Percentiles rank a stretch among this genome's conserved stretches.
These are phyloP conservation scores for Talinum fruticosum DNA, from an alignment of 148 eudicot species.

Conservation along the genomic window DNA sequence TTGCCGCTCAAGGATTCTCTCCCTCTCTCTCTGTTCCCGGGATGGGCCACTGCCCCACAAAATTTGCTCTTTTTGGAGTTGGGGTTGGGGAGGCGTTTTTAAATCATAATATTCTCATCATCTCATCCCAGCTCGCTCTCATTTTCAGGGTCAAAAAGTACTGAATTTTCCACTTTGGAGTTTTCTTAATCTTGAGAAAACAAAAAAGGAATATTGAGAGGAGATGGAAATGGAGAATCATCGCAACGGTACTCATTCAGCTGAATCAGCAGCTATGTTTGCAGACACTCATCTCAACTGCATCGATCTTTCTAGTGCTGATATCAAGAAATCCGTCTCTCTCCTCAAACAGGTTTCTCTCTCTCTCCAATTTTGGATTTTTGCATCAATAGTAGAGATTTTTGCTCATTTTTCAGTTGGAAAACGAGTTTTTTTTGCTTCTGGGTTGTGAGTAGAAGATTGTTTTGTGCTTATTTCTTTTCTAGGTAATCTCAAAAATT, in stretches of 20 bases:
- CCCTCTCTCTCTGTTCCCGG: not conserved
- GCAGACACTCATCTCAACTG: conserved; percentile 48
- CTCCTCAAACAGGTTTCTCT: conserved; percentile 66
- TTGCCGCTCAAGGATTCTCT: not conserved
- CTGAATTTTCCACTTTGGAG: not conserved
- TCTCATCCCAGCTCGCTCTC: not conserved
- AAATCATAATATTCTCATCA: not conserved
- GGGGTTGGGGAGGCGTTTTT: too few relatives aligned
- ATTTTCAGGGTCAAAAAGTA: not conserved
- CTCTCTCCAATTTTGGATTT: conserved; percentile 13
- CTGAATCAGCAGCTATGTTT: not conserved
- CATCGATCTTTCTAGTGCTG: conserved; percentile 70
- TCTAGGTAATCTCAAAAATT: not conserved
- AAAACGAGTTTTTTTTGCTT: not conserved
- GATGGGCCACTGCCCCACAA: not conserved
- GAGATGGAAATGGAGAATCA: not conserved
- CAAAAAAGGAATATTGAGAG: too few relatives aligned
- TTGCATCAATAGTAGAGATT: not conserved
- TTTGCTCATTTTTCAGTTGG: not conserved
- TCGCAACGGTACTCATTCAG: not conserved
- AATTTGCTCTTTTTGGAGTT: not conserved
- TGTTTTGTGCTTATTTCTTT: not conserved
- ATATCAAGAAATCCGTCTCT: conserved; percentile 55
- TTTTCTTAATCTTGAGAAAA: not conserved
- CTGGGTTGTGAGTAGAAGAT: not conserved